These are phyloP conservation scores for Sporisorium exsertum DNA, from an alignment of 1,284 basidiomycete genomes.

Conservation along the genomic window DNA sequence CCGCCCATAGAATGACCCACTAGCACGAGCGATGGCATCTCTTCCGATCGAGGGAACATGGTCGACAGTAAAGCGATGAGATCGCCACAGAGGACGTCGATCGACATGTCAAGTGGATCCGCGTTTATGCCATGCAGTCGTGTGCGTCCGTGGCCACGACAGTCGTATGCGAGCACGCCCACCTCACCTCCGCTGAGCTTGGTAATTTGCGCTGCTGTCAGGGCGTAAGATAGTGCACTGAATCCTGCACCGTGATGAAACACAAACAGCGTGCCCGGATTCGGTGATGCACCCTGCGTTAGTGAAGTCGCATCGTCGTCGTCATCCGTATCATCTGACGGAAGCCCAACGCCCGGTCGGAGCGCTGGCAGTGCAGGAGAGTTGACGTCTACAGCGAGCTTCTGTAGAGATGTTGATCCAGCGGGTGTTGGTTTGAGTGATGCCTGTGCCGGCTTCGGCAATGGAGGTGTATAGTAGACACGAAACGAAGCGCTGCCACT, in stretches of 20 bases:
- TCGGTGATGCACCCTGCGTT: constrained; percentile 10
- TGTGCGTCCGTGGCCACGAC: constrained; percentile 81
- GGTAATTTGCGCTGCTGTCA: constrained; percentile 81
- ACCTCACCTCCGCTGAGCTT: constrained; percentile 78
- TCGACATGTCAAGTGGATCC: constrained; percentile 56
- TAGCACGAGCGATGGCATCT: constrained; percentile 56
- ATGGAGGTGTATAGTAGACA: constrained; percentile 68
- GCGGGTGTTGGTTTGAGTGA: background rate
- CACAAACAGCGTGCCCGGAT: constrained; percentile 79
- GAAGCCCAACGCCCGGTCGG: constrained; percentile 54
- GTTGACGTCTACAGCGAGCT: constrained; percentile 14
- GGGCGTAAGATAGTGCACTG: constrained; percentile 87
- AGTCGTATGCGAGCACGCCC: constrained; percentile 86
- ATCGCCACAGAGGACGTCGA: constrained; percentile 53
- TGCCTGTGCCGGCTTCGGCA: constrained; percentile 8
- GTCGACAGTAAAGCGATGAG: constrained; percentile 41
- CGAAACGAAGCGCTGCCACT: constrained; percentile 68
- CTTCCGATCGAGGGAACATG: constrained; percentile 42
- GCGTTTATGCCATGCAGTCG: constrained; percentile 2
- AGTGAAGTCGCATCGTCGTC: constrained; percentile 69
- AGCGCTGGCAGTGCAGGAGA: constrained; percentile 24
- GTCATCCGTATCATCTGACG: constrained; percentile 61
- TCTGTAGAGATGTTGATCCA: constrained; percentile 9
- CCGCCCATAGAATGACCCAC: constrained; percentile 71
- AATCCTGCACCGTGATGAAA: constrained; percentile 96